A percentile compares a stretch with the other conserved stretches of the same genome.
Evolutionary conservation across 2,329 filamentous ascomycete species (phyloP).

Genomic region (Aurifilum marmelostoma): DNA sequence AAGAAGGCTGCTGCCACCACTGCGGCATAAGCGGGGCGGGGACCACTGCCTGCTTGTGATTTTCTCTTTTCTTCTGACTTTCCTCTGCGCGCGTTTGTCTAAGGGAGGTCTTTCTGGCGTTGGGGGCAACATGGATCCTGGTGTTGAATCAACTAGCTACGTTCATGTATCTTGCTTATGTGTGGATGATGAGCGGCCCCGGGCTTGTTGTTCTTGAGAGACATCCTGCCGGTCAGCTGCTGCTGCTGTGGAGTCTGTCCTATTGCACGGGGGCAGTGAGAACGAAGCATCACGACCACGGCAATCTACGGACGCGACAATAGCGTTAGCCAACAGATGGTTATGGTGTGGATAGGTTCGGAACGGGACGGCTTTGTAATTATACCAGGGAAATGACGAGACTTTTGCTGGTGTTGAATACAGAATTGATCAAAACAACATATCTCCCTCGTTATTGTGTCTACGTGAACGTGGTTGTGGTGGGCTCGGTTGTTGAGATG

Average conservation of each 20-base stretch:
- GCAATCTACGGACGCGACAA: slow-evolving; percentile 9
- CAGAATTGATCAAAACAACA: background rate
- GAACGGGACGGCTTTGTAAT: slow-evolving; percentile 37
- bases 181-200: slow-evolving; percentile 33
- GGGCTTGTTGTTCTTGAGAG: slow-evolving; percentile 31
- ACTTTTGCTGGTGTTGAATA: slow-evolving; percentile 25
- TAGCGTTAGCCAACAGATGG: slow-evolving; percentile 21
- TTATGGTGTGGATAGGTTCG: slow-evolving; percentile 4
- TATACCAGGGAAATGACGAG: slow-evolving; percentile 37
- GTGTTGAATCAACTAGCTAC: slow-evolving; percentile 32
- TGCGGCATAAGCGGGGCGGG: slow-evolving; percentile 17
- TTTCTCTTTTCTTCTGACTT: slow-evolving; percentile 41
- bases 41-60: too few relatives aligned
- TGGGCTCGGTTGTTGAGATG: too few relatives aligned
- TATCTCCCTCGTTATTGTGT: too few relatives aligned
- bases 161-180: slow-evolving; percentile 30
- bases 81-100: slow-evolving; percentile 33
- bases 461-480: background rate
- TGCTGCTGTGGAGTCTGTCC: slow-evolving; percentile 10
- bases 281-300: slow-evolving; percentile 1
- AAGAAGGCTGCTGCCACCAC: slow-evolving; percentile 38
- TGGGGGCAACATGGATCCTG: slow-evolving; percentile 38
- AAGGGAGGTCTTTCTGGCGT: slow-evolving; percentile 39
- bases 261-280: slow-evolving; percentile 3
- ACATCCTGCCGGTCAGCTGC: slow-evolving; percentile 21